Conservation (phyloP, 306 rosid genomes). For the Chamaecrista fasciculata region DNA sequence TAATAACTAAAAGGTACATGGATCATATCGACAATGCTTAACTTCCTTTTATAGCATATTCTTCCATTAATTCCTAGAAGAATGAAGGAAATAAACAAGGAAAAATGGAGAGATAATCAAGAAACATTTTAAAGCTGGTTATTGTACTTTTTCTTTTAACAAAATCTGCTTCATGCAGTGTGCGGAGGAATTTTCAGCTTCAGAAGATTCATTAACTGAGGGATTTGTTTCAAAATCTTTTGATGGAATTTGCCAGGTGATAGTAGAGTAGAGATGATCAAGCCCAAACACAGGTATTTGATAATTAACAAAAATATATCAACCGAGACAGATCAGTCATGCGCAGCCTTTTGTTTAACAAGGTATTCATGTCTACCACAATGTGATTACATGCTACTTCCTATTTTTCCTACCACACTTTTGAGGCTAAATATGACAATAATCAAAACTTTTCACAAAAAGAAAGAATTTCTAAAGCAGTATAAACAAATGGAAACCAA, state of each 20-base stretch:
- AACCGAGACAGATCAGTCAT: background rate
- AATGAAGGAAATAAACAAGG: background rate
- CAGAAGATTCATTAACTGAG: slow-evolving; percentile 9
- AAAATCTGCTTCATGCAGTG: background rate
- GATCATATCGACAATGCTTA: no score
- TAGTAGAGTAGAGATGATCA: slow-evolving; percentile 3
- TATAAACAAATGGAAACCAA: slow-evolving; percentile 16
- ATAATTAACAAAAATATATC: background rate
- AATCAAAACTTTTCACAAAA: background rate
- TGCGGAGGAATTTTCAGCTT: background rate
- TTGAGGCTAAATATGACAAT: slow-evolving; percentile 3
- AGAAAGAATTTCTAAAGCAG: background rate
- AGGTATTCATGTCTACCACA: background rate
- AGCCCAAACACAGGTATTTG: background rate
- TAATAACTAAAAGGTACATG: no score
- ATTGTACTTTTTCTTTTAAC: background rate
- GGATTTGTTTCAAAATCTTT: background rate
- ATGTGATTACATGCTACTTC: background rate
- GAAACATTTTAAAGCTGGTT: background rate
- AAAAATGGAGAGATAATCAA: background rate
- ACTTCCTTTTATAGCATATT: background rate
- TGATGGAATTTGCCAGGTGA: no score
- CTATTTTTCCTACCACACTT: background rate
- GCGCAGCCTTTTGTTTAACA: background rate
- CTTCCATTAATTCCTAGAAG: background rate